Evolutionary conservation across 768 basidiomycete genomes (phyloP), one percentile per base, ranked within the genome.

Genomic region (Pulveroboletus sp.): DNA sequence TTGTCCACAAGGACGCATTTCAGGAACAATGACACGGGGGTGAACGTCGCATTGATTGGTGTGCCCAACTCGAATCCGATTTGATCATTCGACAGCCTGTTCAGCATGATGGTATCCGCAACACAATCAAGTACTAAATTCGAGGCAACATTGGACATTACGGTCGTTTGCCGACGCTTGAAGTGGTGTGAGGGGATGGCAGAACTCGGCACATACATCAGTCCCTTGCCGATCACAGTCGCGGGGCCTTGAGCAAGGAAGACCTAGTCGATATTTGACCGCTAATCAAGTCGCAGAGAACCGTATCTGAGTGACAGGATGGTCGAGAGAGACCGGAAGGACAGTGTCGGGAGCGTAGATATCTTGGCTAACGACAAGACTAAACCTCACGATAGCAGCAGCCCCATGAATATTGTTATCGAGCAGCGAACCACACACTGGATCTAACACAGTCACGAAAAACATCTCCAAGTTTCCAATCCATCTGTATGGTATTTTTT

Each of bases 81-180:
- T 6, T 66, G 56, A 3, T 75, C 73, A 46, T 74, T 75, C 46
- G 45, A 52, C 31, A 46, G 51, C 21, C 72, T 64, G 60, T 86
- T 85, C 27, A 87, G 66, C 71, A 85, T 76, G 54, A 83, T 80
- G 0, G 82, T 80, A 47, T 83, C 76, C 12, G 78, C 56, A 18
- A 80, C 66, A 6, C 78, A 80, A 8, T 85, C 83, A 3, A 82
- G 60, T 3, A 78, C 73, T 31, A 75, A 71, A 21, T 76, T 76
- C 27, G 77, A 76, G 27, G 74, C 33, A 6, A 69, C 69, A 38
- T 80, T 58, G 8, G 77, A 75, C 57, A 76, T 74, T 6, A 76
- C 75, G 5, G 74, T 53, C 4, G 74, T 61, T 24, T 76, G 66
- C 12, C 68, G 63, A 41, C 61, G 63, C 28, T 60, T 59, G 62